phyloP scores from a whole-genome alignment of 176 grass and related monocot species.

The Dactylis glomerata region DNA sequence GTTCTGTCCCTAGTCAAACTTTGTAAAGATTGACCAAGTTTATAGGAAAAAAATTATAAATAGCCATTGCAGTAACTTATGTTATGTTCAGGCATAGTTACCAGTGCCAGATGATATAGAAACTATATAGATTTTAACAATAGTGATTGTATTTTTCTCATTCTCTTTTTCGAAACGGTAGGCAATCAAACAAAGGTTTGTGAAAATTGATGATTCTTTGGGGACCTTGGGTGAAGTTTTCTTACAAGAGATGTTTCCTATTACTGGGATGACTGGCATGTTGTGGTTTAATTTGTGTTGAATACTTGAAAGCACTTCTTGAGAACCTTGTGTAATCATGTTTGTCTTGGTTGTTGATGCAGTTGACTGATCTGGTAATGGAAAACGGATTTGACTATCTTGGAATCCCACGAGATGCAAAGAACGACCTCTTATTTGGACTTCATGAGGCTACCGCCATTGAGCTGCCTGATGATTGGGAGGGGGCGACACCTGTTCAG shows the following conservation, averaged over 20 bases:
- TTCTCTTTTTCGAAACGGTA: background rate
- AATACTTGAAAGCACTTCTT: conserved; percentile 22
- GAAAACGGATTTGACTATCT: conserved; percentile 81
- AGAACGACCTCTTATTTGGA: conserved; percentile 69
- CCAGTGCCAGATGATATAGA: conserved; percentile 8
- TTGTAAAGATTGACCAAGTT: background rate
- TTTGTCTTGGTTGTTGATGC: conserved; percentile 22
- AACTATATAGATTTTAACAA: background rate
- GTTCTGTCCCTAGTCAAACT: background rate
- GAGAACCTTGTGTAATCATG: background rate
- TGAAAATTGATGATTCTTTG: background rate
- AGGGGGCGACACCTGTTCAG: conserved; percentile 72
- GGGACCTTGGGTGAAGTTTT: background rate
- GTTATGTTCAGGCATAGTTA: background rate
- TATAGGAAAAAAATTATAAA: too few species aligned
- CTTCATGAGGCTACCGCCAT: conserved; percentile 60
- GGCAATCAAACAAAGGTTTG: conserved; percentile 7
- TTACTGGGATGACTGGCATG: background rate
- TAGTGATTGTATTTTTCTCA: background rate
- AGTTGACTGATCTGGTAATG: conserved; percentile 82
- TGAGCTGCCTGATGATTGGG: conserved; percentile 80
- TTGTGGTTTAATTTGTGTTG: conserved; percentile 7
- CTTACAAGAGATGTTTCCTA: background rate
- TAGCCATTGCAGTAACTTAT: background rate
- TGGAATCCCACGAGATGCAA: conserved; percentile 56